A percentile compares a stretch with the other conserved stretches of the same genome.
These are phyloP conservation scores for Volvox carteri DNA, from an alignment of 163 green algal species.

Conservation along the genomic window DNA sequence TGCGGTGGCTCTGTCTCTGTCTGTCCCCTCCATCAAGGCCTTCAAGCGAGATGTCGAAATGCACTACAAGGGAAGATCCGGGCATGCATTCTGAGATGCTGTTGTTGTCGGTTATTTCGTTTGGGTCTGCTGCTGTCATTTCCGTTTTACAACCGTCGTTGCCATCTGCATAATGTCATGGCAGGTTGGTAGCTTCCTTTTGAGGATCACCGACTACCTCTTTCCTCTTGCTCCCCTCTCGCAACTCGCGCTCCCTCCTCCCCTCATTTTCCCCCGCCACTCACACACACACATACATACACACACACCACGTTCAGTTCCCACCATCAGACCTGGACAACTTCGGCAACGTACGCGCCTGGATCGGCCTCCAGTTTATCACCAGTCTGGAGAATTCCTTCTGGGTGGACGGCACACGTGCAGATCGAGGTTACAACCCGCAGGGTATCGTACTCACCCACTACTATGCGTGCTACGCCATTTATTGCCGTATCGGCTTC, in stretches of 20 bases:
- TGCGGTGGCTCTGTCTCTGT: no score
- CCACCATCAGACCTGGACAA: not conserved
- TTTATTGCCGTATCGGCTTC: not conserved
- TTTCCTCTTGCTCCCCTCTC: not conserved
- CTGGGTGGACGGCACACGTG: conserved; percentile 32
- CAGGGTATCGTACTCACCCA: not conserved
- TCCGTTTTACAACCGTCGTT: no score
- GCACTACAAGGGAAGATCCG: no score
- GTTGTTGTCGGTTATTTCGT: no score
- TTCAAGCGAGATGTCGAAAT: no score
- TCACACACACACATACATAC: no score
- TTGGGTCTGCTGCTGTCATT: no score
- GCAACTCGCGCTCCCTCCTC: not conserved
- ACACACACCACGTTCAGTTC: not conserved
- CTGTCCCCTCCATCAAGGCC: no score
- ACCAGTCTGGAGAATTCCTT: not conserved
- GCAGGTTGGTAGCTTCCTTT: no score
- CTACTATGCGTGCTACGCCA: conserved; percentile 16
- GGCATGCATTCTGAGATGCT: no score
- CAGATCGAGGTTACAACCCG: not conserved
- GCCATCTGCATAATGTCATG: no score
- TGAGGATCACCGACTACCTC: no score
- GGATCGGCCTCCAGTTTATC: conserved; percentile 13
- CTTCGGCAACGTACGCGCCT: conserved; percentile 26
- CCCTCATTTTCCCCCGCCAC: not conserved